Base-by-base conservation (phyloP, 1,139 yeast genomes). In the Geotrichum australiense region DNA sequence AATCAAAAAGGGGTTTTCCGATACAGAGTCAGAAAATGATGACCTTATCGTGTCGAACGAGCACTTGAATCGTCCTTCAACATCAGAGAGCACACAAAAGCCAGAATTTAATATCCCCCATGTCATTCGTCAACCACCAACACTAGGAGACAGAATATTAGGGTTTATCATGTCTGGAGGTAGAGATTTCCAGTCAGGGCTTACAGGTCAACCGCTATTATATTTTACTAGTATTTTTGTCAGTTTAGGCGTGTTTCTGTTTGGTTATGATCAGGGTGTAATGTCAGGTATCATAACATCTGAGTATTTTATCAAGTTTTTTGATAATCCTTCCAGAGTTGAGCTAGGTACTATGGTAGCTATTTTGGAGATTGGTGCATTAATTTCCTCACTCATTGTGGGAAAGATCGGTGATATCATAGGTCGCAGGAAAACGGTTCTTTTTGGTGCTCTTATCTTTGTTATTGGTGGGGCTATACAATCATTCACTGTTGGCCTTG, bases 201-300 rank as follows among this genome's bases (percentile, higher is more conserved):
- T 63, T 11, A 57, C 59, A 4, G 68, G 68, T 38, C 58, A 59
- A 47, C 60, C 63, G 20, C 51, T 64, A 50, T 54, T 64, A 28
- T 85, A 84, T 58, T 81, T 84, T 63, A 85, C 94, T 2, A 41
- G 44, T 22, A 31, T 68, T 25, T 65, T 74, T 35, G 76, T 85
- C 41, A 75, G 74, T 37, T 68, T 73, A 31, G 85, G 83, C 15
- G 80, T 80, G 58, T 73, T 80, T 19, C 62, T 73, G 37, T 80
- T 80, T 54, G 89, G 89, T 45, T 79, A 79, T 55, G 85, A 80
- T 58, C 89, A 80, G 61, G 89, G 89, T 55, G 68, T 80, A 46
- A 78, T 80, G 84, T 73, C 82, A 5, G 83, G 85, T 55, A 64
- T 79, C 44, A 74, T 78, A 49, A 71, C 80, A 16, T 78, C 78